Base-by-base conservation (phyloP, 1,139 yeast genomes). In the Geotrichum cucujoidarum region DNA sequence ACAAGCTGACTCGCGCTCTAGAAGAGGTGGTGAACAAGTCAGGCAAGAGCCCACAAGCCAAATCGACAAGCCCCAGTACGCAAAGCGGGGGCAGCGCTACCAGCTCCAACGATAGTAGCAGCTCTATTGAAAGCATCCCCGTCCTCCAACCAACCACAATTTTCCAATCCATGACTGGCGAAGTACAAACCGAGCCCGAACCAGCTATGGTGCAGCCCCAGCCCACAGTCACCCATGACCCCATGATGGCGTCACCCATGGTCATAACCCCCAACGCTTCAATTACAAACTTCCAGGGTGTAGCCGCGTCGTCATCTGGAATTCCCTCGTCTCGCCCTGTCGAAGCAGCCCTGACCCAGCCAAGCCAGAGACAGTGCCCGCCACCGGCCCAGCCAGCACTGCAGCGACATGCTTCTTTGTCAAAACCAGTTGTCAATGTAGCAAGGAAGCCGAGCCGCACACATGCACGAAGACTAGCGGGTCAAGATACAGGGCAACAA, bases 1-100 rank as follows among this genome's bases (percentile, higher is more conserved):
- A 51, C 37, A 63, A 63, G 44, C 58, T 64, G 35, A 55, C 65
- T 4, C 48, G 59, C 27, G 68, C 68, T 0, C 49, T 64, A 25
- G 65, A 63, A 45, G 68, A 64, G 42, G 56, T 64, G 30, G 48
- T 57, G 14, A 53, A 48, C 10, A 18, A 36, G 33, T 30, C 33
- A 6, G 33, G 6, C 5, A 8, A 14, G 6, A 30, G 33, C 17
- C 33, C 6, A n/a, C n/a, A 30, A 8, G n/a, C 13, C 13, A 24
- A 24, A 10, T 24, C 27, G 10, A 6, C 6, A 6, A 24, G 27
- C 27, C 6, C 27, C 8, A 24, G 27, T 10, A 24, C 27, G 6
- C 27, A 24, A 10, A 24, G 27, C 10, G 27, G 10, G 6, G 10
- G 27, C 27, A 6, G 27, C 27, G 27, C 8, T 24, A 6, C 10